Percentiles rank a stretch among this genome's conserved stretches.
phyloP scores from a whole-genome alignment of 345 rosid species.

The Eucalyptus cloeziana region DNA sequence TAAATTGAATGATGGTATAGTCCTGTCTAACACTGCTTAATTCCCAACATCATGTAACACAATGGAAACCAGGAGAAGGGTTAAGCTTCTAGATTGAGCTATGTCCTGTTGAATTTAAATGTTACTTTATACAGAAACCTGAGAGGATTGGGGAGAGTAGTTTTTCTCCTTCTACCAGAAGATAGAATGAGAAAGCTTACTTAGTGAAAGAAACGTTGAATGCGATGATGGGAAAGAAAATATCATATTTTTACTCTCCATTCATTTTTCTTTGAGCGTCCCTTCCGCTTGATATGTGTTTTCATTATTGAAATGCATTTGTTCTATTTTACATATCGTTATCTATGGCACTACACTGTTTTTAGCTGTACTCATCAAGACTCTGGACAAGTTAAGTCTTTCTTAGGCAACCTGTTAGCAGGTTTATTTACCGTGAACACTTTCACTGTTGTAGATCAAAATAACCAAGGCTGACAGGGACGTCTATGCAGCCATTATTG shows the following conservation, averaged over 20 bases:
- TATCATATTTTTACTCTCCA: not conserved
- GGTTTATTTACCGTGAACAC: not conserved
- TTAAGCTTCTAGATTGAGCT: not conserved
- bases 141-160: not conserved
- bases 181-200: not conserved
- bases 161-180: not conserved
- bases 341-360: not conserved
- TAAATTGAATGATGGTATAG: not conserved
- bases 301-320: not conserved
- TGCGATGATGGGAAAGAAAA: not conserved
- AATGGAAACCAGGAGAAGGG: not conserved
- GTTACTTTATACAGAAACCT: not conserved
- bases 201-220: not conserved
- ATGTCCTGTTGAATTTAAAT: not conserved
- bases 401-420: not conserved
- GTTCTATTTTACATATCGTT: not conserved
- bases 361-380: not conserved
- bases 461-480: conserved; percentile 72
- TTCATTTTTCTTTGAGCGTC: not conserved
- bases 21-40: not conserved
- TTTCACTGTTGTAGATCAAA: conserved; percentile 31
- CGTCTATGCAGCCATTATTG: conserved; percentile 77
- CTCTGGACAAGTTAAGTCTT: not conserved
- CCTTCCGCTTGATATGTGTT: not conserved
- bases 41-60: not conserved